Conservation (phyloP, 139 green algal species). For the Edaphochlamys debaryana region DNA sequence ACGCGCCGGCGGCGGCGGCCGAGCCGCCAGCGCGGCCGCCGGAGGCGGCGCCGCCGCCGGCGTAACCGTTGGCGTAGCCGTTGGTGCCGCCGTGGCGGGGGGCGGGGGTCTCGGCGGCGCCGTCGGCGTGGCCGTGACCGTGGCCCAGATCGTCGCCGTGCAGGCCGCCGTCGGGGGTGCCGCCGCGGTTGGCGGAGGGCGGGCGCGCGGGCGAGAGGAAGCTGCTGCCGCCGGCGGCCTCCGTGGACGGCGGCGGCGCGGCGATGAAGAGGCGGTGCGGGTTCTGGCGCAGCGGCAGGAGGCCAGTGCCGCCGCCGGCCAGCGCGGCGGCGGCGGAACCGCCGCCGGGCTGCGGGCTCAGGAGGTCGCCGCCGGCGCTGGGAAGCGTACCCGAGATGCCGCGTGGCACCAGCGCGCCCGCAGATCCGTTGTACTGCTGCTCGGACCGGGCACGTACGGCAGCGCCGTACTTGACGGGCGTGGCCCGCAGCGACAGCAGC, state of each 20-base stretch:
- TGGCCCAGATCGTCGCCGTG: not conserved
- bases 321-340: constrained; percentile 8
- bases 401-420: no score
- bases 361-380: not conserved
- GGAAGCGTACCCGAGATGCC: not conserved
- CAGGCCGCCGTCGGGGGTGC: not conserved
- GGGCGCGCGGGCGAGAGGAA: constrained; percentile 40
- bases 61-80: not conserved
- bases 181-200: not conserved
- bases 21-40: not conserved
- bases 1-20: not conserved
- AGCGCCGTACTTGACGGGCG: constrained; percentile 68
- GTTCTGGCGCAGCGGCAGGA: constrained; percentile 82
- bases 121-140: not conserved
- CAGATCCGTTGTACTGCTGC: not conserved
- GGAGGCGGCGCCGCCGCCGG: not conserved
- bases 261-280: constrained; percentile 87
- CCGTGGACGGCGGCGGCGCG: constrained; percentile 67
- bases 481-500: constrained; percentile 70
- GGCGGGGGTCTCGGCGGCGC: not conserved
- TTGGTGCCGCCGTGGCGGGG: not conserved
- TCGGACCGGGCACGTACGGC: constrained; percentile 58
- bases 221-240: constrained; percentile 32
- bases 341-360: constrained; percentile 16
- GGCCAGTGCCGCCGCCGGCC: not conserved